Evolutionary conservation across 352 stramenopile species (phyloP), one percentile per base, ranked within the genome.

Genomic region (Phytopythium mirpurense): DNA sequence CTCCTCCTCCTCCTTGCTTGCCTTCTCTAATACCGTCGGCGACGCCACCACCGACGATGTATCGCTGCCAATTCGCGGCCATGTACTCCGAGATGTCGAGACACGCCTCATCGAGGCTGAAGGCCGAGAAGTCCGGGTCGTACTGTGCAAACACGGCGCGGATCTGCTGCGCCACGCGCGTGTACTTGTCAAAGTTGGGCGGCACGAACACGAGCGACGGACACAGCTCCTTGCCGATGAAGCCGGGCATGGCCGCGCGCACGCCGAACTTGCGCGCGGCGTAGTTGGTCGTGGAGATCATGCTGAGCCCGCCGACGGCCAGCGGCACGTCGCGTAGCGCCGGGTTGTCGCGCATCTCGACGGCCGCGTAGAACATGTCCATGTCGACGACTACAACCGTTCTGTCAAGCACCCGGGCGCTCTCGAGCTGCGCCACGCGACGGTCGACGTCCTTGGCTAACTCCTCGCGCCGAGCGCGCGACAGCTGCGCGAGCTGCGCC

Each of bases 281-380:
- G 69, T 99, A 99, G 68, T 98, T 98, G 54, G 90, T 90, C 6
- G 96, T 99, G 16, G 72, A 87, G 60, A 99, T 97, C 94, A 99
- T 98, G 42, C 68, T 76, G 29, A 88, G 74, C 3, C 86, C 86
- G 10, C 96, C 96, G 8, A 99, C 95, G 8, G 90, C 95, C 7
- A 97, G 84, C 7, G 95, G 95, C 32, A 96, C 75, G 43, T 96
- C 68, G 5, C 74, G 65, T 16, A 99, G 70, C 24, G 81, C 62
- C 2, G 93, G 93, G 56, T 92, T 76, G 65, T 96, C 81, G n/a
- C 96, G 75, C 68, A 98, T 96, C 60, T 98, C 93, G 38, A 98
- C 97, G 11, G 89, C 90, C 16, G 97, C 96, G 69, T 96, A 99
- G 61, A 99, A 99, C 80, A 96, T 96, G 64, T 99, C 96, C 93